Base-by-base conservation (phyloP, 2,329 filamentous ascomycete species). In the Xylaria sp. region DNA sequence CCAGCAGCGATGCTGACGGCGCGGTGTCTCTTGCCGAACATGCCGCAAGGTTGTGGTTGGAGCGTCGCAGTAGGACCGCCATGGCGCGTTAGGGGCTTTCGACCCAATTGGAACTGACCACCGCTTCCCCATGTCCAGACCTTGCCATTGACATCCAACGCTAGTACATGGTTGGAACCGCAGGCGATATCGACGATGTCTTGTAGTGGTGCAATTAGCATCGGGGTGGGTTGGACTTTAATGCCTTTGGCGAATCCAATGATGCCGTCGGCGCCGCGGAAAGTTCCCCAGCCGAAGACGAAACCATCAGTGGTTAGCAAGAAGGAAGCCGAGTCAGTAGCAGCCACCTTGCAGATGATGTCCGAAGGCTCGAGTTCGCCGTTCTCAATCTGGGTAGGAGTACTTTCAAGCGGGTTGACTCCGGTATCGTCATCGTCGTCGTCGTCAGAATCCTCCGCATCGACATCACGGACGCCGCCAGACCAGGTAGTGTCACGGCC, bases 51-150 rank as follows among this genome's bases (percentile, higher is more conserved):
- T 60, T 78, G 71, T 6, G 89, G 89, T 57, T 83, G 81, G 10
- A 79, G 74, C 5, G 75, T 75, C 10, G 72, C 72, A 29, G 66
- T 67, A n/a, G 73, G 65, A 3, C 74, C 74, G 50, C 70, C 71
- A 16, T 73, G 74, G 50, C 77, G 75, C 5, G 67, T 73, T 8
- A 83, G 81, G 1, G 89, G 90, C 73, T 90, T 86, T 73, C 91
- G 86, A 48, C 92, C 92, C 42, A 93, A 84, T 21, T 91, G 90
- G 66, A 88, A 89, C 74, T 93, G 90, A 72, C 93, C 91, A 77
- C 94, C 94, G 71, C 93, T 91, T 69, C 92, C 92, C 92, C 93
- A 94, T 37, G 92, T 92, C 67, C 89, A 84, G 76, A 94, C 83
- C 74, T 84, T 84, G 71, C 91, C 92, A 10, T 93, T 85, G 76